Conservation (phyloP, 192 early-diverging fungal genomes). For the Entrophospora sp. region DNA sequence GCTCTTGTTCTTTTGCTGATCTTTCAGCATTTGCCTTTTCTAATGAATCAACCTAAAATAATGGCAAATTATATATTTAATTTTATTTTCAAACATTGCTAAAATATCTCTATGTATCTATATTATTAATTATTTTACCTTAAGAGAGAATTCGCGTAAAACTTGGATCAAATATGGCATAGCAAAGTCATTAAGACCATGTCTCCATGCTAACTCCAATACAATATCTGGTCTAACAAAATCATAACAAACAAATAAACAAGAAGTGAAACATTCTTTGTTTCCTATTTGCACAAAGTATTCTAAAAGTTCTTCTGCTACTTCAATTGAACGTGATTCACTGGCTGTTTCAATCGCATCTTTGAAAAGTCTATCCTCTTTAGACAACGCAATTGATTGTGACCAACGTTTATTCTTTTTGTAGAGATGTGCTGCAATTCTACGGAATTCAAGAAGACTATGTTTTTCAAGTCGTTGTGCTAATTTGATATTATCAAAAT, state of each 20-base stretch:
- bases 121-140: conserved; percentile 44
- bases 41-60: conserved; percentile 39
- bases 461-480: conserved; percentile 93
- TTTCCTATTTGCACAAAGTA: conserved; percentile 92
- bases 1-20: conserved; percentile 45
- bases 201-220: conserved; percentile 88
- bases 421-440: conserved; percentile 93
- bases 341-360: conserved; percentile 98
- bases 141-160: conserved; percentile 75
- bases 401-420: conserved; percentile 95
- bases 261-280: conserved; percentile 91
- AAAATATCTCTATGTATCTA: not conserved
- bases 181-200: conserved; percentile 83
- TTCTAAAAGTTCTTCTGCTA: conserved; percentile 89
- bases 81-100: not conserved
- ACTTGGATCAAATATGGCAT: conserved; percentile 97
- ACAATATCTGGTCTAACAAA: conserved; percentile 88
- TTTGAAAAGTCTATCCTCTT: conserved; percentile 96
- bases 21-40: conserved; percentile 49
- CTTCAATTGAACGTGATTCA: conserved; percentile 76
- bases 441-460: conserved; percentile 94
- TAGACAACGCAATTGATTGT: conserved; percentile 89
- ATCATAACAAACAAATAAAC: conserved; percentile 92
- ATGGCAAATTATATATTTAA: not conserved
- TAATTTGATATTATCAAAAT: conserved; percentile 89